Evolutionary conservation across 345 rosid genomes (phyloP), one percentile per base, ranked within the genome.

Genomic region (Laguncularia racemosa): DNA sequence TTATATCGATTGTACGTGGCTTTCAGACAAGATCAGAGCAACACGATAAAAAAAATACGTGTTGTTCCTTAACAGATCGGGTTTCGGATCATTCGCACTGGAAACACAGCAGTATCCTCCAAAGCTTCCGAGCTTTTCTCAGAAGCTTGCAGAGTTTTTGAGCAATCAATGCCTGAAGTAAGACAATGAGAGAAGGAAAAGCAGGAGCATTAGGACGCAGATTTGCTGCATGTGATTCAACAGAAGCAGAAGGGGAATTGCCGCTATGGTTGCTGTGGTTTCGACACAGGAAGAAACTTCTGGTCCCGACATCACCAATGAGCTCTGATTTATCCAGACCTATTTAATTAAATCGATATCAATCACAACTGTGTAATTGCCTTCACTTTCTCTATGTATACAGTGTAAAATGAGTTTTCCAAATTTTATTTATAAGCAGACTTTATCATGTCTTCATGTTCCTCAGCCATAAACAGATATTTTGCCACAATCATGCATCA

Each of bases 201-300:
- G 76, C 72, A 7, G 74, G 66, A 19, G 73, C 49, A 18, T 12
- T 4, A 0, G 68, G 67, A 14, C 66, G 49, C 19, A 20, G 66
- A 17, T 54, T 23, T 57, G 20, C 59, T 52, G 60, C 58, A 52
- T 59, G 67, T 9, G 76, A 60, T n/a, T 17, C 58, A 11, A 18
- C 55, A 57, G 78, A 17, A 48, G 65, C 54, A 5, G 66, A 53
- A 19, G 66, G n/a, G 48, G 57, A 74, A 18, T 56, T 62, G 46
- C 43, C 55, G 9, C 68, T 59, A 43, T 57, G 28, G 60, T 54
- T 60, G 50, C 84, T 48, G 56, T 75, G 46, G 14, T 60, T 70
- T 71, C 73, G 77, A 55, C 95, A 77, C 48, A 92, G 86, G 57
- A 78, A 84, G 74, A 89, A 89, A 68, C 84, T 89, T 62, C 96